Evolutionary conservation across 2,329 filamentous ascomycete genomes (phyloP).

Genomic region (Fusarium sulawesiense): DNA sequence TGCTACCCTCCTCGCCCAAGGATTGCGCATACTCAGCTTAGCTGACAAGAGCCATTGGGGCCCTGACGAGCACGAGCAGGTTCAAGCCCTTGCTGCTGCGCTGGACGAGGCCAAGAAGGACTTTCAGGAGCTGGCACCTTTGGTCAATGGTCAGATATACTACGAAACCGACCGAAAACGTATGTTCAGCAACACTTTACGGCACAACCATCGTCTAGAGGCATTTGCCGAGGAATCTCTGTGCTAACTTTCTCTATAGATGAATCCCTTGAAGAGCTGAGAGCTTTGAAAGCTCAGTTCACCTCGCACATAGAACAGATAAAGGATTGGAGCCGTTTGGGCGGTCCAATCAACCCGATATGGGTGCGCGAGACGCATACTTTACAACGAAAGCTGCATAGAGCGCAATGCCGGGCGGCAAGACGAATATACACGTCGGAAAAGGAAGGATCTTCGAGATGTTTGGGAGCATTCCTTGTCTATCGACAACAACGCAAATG

Average conservation of each 20-base stretch:
- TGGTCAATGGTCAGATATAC: conserved; percentile 67
- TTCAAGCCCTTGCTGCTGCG: conserved; percentile 64
- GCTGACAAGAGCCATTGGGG: conserved; percentile 70
- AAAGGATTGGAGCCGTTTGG: conserved; percentile 65
- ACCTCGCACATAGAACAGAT: conserved; percentile 61
- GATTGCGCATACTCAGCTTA: conserved; percentile 65
- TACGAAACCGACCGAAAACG: conserved; percentile 68
- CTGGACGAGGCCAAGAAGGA: conserved; percentile 70
- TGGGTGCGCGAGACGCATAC: conserved; percentile 65
- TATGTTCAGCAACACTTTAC: conserved; percentile 42
- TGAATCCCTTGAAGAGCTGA: conserved; percentile 65
- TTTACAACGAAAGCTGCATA: conserved; percentile 64
- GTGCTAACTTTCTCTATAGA: conserved; percentile 50
- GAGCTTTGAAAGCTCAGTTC: conserved; percentile 58
- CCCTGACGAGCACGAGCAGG: conserved; percentile 69
- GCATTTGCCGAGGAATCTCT: background rate
- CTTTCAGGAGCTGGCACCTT: conserved; percentile 67
- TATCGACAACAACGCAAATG: conserved; percentile 60
- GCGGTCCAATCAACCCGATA: conserved; percentile 66
- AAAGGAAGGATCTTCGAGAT: conserved; percentile 61
- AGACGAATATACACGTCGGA: conserved; percentile 65
- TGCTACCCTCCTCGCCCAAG: conserved; percentile 64
- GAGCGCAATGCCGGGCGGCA: conserved; percentile 68
- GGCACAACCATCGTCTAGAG: background rate
- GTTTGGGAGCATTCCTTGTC: conserved; percentile 67